Base-by-base conservation (phyloP, 768 basidiomycete genomes). In the Mycena maculata region DNA sequence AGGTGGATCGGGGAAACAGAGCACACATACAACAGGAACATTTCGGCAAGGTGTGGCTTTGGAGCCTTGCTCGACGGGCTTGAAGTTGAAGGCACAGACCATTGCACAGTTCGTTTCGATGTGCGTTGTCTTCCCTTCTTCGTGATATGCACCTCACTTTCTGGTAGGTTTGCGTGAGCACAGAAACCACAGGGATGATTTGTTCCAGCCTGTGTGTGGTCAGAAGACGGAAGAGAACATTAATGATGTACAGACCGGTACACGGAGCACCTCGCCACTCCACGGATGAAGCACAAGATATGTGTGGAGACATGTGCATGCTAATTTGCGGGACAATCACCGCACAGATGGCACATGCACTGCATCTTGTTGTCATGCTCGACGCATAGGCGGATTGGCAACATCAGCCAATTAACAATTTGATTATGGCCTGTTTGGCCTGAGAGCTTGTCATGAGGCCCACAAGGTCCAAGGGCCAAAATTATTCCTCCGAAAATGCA, bases 181-280 rank as follows among this genome's bases (percentile, higher is more conserved):
- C 64, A 65, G 31, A 65, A 59, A 0, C 64, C 64, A 25, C 64
- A 65, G 7, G 56, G 45, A 44, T 42, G 38, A 10, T 38, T 44
- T 2, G 23, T 1, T 4, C 39, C 48, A 18, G 59, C 12, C 64
- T 65, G 27, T 15, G 15, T 2, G 12, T 25, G 1, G 5, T 50
- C 5, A 53, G 15, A 52, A 44, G 13, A 27, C 2, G 33, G 30
- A 10, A 39, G 18, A 28, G 25, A 6, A 28, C 7, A 4, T n/a
- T 5, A 50, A 52, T 1, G 13, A 33, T 6, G 25, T 12, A 38
- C 55, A 33, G 30, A 65, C 63, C 56, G 27, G 47, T 3, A 10
- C n/a, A 20, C 27, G 10, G 7, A 65, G 55, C 11, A 3, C 25
- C 13, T 65, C 6, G 36, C 25, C 16, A 61, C 38, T 13, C 54